Evolutionary conservation across 495 filamentous ascomycete species (phyloP), one percentile per base, ranked within the genome.

Genomic region (Lasiosphaeria ovina): DNA sequence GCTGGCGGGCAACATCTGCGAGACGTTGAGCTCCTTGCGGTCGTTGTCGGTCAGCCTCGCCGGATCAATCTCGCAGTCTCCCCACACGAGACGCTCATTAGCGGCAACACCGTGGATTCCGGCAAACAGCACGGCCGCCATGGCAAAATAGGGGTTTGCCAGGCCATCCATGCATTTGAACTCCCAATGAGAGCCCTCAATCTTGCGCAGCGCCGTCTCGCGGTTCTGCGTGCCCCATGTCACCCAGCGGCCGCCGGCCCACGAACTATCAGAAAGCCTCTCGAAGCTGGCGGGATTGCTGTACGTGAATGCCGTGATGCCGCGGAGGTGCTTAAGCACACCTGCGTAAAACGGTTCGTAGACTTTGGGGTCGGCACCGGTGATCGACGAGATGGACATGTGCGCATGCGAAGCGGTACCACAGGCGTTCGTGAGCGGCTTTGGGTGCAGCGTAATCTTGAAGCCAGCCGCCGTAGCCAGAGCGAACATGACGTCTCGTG

Each of bases 141-240:
- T 61, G 3, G 81, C 86, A 0, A 92, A 71, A 66, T 91, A 92
- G 52, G 86, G 81, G 64, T 92, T 93, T 4, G 89, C 84, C 16
- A 89, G 62, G 0, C 89, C 90, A 71, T 92, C 90, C 24, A 90
- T 62, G 62, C 78, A 77, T 66, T 87, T 85, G 8, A 93, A 36
- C 69, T 92, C 90, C 82, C 88, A 92, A 65, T 89, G 85, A 32
- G 80, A 79, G 14, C 69, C 76, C 54, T 76, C 78, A 51, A 89
- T 79, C 58, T 83, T 83, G 17, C 90, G 76, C 33, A 93, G 73
- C 5, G 89, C 79, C 6, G 82, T 76, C 72, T 92, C 89, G 17
- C 87, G 82, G 66, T 92, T 92, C 69, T 92, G 81, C 49, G 85
- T 87, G 11, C 90, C 90, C 88, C 89, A 92, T 0, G 83, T 72